phyloP scores from a whole-genome alignment of 768 basidiomycete genomes.

The Tephrocybe sp. region DNA sequence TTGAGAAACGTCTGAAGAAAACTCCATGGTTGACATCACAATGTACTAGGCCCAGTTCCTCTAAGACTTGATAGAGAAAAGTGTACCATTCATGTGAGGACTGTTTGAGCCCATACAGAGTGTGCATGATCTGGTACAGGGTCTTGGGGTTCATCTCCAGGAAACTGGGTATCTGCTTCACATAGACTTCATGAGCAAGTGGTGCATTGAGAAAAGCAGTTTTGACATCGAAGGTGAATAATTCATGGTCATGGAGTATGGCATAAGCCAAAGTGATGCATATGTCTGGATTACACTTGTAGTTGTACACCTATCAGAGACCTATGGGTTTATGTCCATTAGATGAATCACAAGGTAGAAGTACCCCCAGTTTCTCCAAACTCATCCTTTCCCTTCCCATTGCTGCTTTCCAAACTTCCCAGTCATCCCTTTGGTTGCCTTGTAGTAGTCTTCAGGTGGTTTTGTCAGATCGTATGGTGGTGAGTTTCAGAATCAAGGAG shows the following conservation, averaged over 20 bases:
- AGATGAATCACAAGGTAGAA: conserved; percentile 22
- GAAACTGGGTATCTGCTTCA: conserved; percentile 6
- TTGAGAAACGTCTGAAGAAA: no score
- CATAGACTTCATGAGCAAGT: conserved; percentile 19
- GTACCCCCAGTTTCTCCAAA: conserved; percentile 23
- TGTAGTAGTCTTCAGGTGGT: conserved; percentile 17
- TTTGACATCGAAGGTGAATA: conserved; percentile 28
- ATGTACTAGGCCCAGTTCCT: conserved; percentile 12
- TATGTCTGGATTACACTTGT: conserved; percentile 35
- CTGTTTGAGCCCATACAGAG: conserved; percentile 4
- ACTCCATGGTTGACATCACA: conserved; percentile 27
- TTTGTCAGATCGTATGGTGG: conserved; percentile 2
- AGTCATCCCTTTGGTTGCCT: conserved; percentile 20
- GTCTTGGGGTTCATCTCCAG: conserved; percentile 16
- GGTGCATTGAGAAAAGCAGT: conserved; percentile 26
- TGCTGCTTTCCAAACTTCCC: conserved; percentile 20
- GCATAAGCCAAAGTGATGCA: not conserved
- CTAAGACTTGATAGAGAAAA: conserved; percentile 7
- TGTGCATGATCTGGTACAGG: not conserved
- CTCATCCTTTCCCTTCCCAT: conserved; percentile 25
- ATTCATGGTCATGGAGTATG: conserved; percentile 16
- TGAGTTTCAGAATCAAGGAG: not conserved
- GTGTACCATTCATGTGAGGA: conserved; percentile 3
- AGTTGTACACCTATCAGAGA: conserved; percentile 31
- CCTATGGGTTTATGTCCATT: conserved; percentile 29